These are phyloP conservation scores for Osmanthus fragrans DNA, from an alignment of 257 asterid species.

Conservation along the genomic window DNA sequence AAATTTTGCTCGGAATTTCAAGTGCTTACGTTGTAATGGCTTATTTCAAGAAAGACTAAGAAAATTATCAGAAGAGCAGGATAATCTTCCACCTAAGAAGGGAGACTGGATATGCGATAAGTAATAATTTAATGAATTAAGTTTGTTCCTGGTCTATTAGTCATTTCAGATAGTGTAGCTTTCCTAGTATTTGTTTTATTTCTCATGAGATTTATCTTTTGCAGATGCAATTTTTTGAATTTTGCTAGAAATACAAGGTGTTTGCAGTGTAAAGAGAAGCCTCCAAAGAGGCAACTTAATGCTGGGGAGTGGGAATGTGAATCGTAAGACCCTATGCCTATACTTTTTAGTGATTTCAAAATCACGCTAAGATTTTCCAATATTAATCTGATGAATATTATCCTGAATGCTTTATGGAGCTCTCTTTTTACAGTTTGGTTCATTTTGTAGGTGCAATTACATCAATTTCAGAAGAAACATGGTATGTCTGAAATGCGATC, in stretches of 20 bases:
- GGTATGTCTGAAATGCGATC: slow-evolving; percentile 92
- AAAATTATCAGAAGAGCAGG: slow-evolving; percentile 61
- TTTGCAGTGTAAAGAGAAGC: slow-evolving; percentile 75
- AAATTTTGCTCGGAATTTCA: slow-evolving; percentile 73
- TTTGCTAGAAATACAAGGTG: slow-evolving; percentile 87
- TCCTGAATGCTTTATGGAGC: neutral
- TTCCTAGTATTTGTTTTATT: slow-evolving; percentile 2
- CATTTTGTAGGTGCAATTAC: slow-evolving; percentile 75
- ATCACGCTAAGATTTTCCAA: neutral
- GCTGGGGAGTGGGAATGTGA: slow-evolving; percentile 99
- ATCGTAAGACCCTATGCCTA: slow-evolving; percentile 55
- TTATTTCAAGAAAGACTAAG: slow-evolving; percentile 52
- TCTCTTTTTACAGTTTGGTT: neutral
- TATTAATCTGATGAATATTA: neutral
- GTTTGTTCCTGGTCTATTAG: neutral
- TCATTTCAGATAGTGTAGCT: neutral
- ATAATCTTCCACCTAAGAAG: slow-evolving; percentile 75
- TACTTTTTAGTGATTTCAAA: neutral
- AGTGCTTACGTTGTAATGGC: slow-evolving; percentile 69
- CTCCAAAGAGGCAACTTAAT: slow-evolving; percentile 69
- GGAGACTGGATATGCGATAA: slow-evolving; percentile 91
- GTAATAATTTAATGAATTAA: slow-evolving; percentile 38
- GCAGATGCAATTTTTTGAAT: slow-evolving; percentile 88
- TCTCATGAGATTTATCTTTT: slow-evolving; percentile 25
- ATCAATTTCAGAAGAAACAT: slow-evolving; percentile 79